Percentiles rank a stretch among this genome's conserved stretches.
phyloP scores from a whole-genome alignment of 345 rosid species.

The Brassica napus region DNA sequence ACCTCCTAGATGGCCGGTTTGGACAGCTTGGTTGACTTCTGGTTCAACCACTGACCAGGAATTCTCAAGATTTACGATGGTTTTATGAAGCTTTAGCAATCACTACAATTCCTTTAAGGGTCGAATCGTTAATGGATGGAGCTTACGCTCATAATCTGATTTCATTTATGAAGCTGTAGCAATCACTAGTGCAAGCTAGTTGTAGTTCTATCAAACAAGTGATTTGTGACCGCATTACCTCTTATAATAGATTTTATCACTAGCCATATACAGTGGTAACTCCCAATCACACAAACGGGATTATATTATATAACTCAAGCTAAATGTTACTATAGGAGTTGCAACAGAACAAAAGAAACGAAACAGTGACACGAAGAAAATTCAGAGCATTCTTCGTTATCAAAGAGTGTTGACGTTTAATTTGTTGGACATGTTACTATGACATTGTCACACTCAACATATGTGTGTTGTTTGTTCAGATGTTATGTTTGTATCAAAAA shows the following conservation, averaged over 20 bases:
- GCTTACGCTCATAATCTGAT: not conserved
- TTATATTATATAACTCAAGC: conserved; percentile 4
- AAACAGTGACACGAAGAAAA: conserved; percentile 1
- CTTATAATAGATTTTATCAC: not conserved
- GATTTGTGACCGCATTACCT: no score
- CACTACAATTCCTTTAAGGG: not conserved
- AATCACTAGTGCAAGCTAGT: not conserved
- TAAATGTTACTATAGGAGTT: conserved; percentile 9
- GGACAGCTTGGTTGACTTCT: no score
- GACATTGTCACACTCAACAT: not conserved
- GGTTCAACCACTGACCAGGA: no score
- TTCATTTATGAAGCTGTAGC: not conserved
- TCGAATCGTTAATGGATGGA: not conserved
- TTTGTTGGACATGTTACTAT: no score
- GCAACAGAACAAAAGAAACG: conserved; percentile 12
- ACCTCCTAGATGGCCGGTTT: no score
- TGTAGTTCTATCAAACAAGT: no score
- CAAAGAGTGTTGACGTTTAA: not conserved
- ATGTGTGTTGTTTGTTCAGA: no score
- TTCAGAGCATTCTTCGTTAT: conserved; percentile 1
- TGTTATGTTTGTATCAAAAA: not conserved
- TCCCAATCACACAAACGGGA: not conserved
- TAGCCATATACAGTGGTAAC: not conserved
- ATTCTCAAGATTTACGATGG: no score
- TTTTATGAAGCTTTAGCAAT: no score